Conservation (phyloP, 805 yeast species). For the Maudiozyma barnettii region DNA sequence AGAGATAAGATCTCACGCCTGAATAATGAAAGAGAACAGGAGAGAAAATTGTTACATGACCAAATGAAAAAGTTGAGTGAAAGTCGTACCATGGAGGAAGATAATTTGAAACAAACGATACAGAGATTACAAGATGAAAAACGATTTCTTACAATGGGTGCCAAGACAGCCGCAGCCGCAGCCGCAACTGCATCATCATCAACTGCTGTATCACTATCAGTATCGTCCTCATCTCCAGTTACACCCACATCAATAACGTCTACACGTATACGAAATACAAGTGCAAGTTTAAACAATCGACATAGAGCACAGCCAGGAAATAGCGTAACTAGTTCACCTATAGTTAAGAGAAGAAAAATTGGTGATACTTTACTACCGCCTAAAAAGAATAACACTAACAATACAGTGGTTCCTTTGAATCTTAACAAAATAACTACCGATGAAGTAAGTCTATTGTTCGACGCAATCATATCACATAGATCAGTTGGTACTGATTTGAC, state of each 20-base stretch:
- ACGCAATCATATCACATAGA: slow-evolving; percentile 17
- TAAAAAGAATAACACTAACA: not conserved
- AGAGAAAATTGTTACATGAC: slow-evolving; percentile 24
- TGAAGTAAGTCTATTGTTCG: slow-evolving; percentile 19
- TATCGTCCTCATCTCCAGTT: slow-evolving; percentile 3
- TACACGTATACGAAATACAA: not conserved
- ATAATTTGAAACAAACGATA: slow-evolving; percentile 33
- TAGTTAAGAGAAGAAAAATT: slow-evolving; percentile 10
- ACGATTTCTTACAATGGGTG: slow-evolving; percentile 43
- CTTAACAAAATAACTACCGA: slow-evolving; percentile 15
- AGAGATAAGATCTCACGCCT: slow-evolving; percentile 50
- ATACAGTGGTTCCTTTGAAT: slow-evolving; percentile 10
- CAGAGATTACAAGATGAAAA: slow-evolving; percentile 44
- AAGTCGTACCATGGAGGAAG: slow-evolving; percentile 28
- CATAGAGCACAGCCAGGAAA: not conserved
- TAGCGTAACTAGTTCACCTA: slow-evolving; percentile 2
- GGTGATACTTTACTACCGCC: not conserved
- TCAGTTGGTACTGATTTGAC: slow-evolving; percentile 20
- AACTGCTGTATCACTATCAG: not conserved
- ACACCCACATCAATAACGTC: not conserved
- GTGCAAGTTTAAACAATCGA: not conserved
- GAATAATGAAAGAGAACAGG: slow-evolving; percentile 34
- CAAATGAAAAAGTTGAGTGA: slow-evolving; percentile 19
- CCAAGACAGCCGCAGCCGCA: slow-evolving; percentile 22
- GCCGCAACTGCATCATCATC: slow-evolving; percentile 4